Base-by-base conservation (phyloP, 2,329 filamentous ascomycete genomes). In the Hirsutella minnesotensis region DNA sequence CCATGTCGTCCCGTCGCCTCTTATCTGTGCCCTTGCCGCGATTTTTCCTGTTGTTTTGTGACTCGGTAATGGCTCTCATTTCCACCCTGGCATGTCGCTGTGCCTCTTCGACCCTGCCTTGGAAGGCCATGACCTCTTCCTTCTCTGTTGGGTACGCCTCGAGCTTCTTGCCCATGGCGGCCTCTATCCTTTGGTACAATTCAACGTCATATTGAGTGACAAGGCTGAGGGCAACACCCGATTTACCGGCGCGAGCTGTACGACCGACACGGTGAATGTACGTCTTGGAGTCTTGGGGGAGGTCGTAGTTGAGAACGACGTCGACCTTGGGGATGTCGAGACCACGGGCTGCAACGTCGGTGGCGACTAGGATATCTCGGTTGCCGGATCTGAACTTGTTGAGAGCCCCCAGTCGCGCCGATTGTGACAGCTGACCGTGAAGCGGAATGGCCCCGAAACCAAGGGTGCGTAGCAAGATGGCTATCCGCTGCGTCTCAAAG, bases 271-370 rank as follows among this genome's bases (percentile, higher is more conserved):
- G 76, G 62, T 95, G 88, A 27, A 95, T 83, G 54, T 94, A 94
- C 0, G 88, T 95, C 64, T 94, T 94, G 53, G 78, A 85, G 62
- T 94, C 86, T 22, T 79, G 75, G 0, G 88, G 86, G 3, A 95
- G 65, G 55, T 95, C 88, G 51, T 81, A 85, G 64, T 95, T 95
- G 50, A 95, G 61, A 3, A 95, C 86, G 0, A 90, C 67, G 50
- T 94, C 87, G 12, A 95, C 88, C n/a, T 79, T 83, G 12, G 88
- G 88, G 38, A 95, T 94, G 68, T 95, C 89, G 7, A 95, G 72
- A 71, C 89, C 90, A 59, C 89, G 81, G 1, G 89, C 86, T 1
- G 89, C 89, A n/a, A 95, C 86, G 59, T 95, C 89, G 0, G 89
- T 95, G 10, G 88, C 88, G 3, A 95, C 84, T 4, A 98, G 75